Conservation (phyloP, 2,329 filamentous ascomycete species). For the Colletotrichum tamarilloi region DNA sequence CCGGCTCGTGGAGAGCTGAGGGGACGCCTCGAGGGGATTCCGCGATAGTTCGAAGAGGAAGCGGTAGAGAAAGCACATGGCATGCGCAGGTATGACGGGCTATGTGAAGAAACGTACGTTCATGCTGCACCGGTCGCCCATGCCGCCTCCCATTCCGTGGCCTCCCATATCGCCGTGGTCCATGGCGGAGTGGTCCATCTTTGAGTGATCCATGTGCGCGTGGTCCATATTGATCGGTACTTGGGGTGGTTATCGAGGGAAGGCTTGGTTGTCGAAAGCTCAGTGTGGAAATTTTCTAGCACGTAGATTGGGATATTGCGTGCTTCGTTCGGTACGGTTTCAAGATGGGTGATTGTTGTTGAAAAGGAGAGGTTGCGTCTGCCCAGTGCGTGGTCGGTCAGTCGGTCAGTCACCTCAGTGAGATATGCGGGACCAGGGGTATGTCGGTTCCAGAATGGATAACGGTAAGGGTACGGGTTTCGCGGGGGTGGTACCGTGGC, state of each 20-base stretch:
- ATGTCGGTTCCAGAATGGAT: neutral
- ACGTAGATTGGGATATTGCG: neutral
- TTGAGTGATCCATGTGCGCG: constrained; percentile 54
- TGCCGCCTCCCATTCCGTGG: constrained; percentile 67
- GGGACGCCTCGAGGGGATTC: neutral
- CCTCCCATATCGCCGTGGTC: constrained; percentile 58
- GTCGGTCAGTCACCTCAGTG: neutral
- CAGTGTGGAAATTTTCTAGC: neutral
- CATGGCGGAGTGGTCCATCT: constrained; percentile 58
- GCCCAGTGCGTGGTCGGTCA: neutral
- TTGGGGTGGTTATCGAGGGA: neutral
- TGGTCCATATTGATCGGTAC: neutral
- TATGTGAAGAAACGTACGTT: constrained; percentile 69
- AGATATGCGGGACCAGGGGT: neutral
- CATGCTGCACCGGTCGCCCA: constrained; percentile 84
- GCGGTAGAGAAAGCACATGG: neutral
- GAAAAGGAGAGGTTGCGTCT: neutral
- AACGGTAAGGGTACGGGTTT: neutral
- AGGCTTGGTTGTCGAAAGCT: neutral
- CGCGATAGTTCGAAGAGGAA: neutral
- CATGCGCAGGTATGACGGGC: neutral
- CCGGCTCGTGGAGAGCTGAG: neutral
- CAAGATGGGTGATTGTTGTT: neutral
- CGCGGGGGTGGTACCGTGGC: constrained; percentile 5
- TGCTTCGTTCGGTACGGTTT: neutral